Evolutionary conservation across 306 rosid genomes (phyloP).

Genomic region (Gastrolobium villosum): DNA sequence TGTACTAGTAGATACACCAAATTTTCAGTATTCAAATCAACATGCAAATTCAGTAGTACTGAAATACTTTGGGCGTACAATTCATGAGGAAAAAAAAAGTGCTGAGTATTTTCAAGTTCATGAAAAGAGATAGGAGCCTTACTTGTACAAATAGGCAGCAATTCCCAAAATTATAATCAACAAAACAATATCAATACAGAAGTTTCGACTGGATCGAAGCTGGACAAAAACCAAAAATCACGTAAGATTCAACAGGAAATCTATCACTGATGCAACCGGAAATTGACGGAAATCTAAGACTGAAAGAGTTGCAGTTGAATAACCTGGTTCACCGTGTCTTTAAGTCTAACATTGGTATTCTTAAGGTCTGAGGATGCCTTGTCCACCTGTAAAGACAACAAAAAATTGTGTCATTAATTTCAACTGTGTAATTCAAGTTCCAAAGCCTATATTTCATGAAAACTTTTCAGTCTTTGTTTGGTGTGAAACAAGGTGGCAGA

Average conservation of each 20-base stretch:
- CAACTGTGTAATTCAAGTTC: slow-evolving; percentile 33
- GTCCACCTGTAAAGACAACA: slow-evolving; percentile 75
- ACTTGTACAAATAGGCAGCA: slow-evolving; percentile 99
- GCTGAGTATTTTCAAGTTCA: slow-evolving; percentile 18
- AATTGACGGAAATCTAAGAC: slow-evolving; percentile 27
- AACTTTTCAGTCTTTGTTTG: neutral
- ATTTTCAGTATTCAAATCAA: slow-evolving; percentile 24
- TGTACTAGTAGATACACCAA: slow-evolving; percentile 10
- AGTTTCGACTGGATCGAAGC: slow-evolving; percentile 98
- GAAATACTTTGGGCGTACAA: slow-evolving; percentile 11
- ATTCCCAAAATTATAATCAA: slow-evolving; percentile 93
- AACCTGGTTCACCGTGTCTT: slow-evolving; percentile 95
- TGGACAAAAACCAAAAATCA: slow-evolving; percentile 57
- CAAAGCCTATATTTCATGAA: slow-evolving; percentile 5
- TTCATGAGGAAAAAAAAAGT: slow-evolving; percentile 6
- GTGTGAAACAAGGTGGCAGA: slow-evolving; percentile 16
- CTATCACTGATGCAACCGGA: slow-evolving; percentile 9
- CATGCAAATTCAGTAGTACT: neutral
- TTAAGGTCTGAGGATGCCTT: slow-evolving; percentile 93
- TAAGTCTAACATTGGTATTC: slow-evolving; percentile 96
- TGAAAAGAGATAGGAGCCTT: slow-evolving; percentile 57
- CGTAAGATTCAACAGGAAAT: slow-evolving; percentile 50
- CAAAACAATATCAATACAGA: slow-evolving; percentile 93
- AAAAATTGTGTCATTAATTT: slow-evolving; percentile 40
- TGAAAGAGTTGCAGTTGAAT: slow-evolving; percentile 34